phyloP scores from a whole-genome alignment of 2,329 filamentous ascomycete genomes.

The Gaeumannomyces sp. region DNA sequence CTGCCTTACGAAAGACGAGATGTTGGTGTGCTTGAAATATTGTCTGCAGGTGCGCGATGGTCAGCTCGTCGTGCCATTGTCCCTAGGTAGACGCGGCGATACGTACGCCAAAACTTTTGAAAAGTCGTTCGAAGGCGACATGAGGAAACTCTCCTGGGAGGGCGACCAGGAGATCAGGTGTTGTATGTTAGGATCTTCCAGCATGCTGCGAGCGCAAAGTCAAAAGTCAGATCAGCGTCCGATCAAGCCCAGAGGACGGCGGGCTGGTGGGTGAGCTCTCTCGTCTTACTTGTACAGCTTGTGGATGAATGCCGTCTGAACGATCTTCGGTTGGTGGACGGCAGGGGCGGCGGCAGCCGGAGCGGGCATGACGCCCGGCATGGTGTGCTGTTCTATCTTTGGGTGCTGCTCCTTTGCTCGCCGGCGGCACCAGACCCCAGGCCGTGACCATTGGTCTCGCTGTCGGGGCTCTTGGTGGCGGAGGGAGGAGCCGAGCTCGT shows the following conservation, averaged over 20 bases:
- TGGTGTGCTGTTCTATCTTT: slow-evolving; percentile 26
- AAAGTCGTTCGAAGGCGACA: slow-evolving; percentile 96
- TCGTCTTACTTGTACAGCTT: slow-evolving; percentile 84
- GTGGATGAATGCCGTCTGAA: slow-evolving; percentile 98
- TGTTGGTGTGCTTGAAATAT: slow-evolving; percentile 99
- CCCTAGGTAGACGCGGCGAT: slow-evolving; percentile 10
- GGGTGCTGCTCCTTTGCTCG: slow-evolving; percentile 12
- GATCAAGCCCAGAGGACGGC: neutral
- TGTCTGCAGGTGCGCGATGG: slow-evolving; percentile 50
- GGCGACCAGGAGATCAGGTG: slow-evolving; percentile 96
- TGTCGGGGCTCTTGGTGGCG: slow-evolving; percentile 35
- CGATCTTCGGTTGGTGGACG: slow-evolving; percentile 91
- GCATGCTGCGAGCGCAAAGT: slow-evolving; percentile 61
- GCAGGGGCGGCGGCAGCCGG: slow-evolving; percentile 60
- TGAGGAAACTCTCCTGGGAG: slow-evolving; percentile 94
- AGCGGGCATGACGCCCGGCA: slow-evolving; percentile 39
- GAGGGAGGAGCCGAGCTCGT: slow-evolving; percentile 37
- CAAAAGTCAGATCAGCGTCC: neutral
- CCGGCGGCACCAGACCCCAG: slow-evolving; percentile 17
- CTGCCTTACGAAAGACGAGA: slow-evolving; percentile 95
- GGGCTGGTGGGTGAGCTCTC: neutral
- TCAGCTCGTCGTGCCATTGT: neutral
- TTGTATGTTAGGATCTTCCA: slow-evolving; percentile 88
- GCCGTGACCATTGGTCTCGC: slow-evolving; percentile 16
- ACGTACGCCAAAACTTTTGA: slow-evolving; percentile 95